phyloP scores from a whole-genome alignment of 2,329 filamentous ascomycete species.

The Myriosclerotinia scirpicola region DNA sequence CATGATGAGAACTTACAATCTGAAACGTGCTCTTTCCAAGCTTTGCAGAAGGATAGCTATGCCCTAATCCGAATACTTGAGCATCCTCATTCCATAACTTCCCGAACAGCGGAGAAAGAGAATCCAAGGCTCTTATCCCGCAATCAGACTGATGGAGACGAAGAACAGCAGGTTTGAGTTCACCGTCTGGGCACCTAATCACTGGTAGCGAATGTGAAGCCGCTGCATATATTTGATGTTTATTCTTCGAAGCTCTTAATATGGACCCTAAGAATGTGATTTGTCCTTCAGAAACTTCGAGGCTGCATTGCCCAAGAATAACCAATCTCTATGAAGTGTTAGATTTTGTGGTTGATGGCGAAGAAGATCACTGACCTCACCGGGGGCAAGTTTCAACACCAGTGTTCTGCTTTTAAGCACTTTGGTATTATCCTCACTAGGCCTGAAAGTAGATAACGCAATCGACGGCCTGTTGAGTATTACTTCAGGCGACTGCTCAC shows the following conservation, averaged over 20 bases:
- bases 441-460: constrained; percentile 48
- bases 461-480: constrained; percentile 40
- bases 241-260: constrained; percentile 49
- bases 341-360: constrained; percentile 20
- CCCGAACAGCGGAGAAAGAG: constrained; percentile 64
- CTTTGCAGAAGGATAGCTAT: constrained; percentile 25
- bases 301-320: constrained; percentile 66
- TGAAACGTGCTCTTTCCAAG: constrained; percentile 46
- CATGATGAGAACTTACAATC: constrained; percentile 45
- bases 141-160: constrained; percentile 51
- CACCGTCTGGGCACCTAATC: constrained; percentile 51
- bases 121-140: constrained; percentile 54
- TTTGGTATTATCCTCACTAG: constrained; percentile 48
- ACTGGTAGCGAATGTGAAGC: constrained; percentile 69
- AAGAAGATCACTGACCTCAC: constrained; percentile 47
- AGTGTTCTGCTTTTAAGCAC: constrained; percentile 44
- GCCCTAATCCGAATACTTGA: constrained; percentile 29
- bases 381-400: constrained; percentile 48
- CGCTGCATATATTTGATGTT: constrained; percentile 63
- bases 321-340: constrained; percentile 53
- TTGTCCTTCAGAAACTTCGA: constrained; percentile 61
- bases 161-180: constrained; percentile 55
- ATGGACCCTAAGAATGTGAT: constrained; percentile 65
- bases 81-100: constrained; percentile 61
- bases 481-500: constrained; percentile 30